Evolutionary conservation across 257 asterid genomes (phyloP), one percentile per base, ranked within the genome.

Genomic region (Fraxinus anomala): DNA sequence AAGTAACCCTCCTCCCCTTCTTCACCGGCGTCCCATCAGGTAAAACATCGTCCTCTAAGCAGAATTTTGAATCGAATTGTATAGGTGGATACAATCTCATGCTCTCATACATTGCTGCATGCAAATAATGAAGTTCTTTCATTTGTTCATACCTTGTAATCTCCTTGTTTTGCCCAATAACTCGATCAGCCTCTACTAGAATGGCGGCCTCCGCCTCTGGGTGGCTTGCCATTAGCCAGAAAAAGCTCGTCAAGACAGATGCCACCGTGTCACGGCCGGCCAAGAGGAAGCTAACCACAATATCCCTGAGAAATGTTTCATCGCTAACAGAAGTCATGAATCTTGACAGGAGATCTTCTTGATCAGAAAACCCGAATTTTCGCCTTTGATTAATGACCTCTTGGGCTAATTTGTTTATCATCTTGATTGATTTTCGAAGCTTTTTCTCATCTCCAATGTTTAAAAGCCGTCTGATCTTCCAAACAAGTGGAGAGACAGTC

Each of bases 241-340:
- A 86, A 72, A 86, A 86, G 31, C 87, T 84, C 8, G 88, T 83
- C 72, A 86, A 76, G 16, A 86, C 81, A 1, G 89, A 86, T 0
- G 89, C 84, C 4, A 86, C 49, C 1, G 86, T 83, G 78, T 86
- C 89, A 0, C 89, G 80, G 24, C 89, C 89, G 4, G 89, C 89
- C 30, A 86, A 70, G 14, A 86, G 75, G 23, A 86, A 86, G 76
- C 89, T 86, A 17, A 86, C 75, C 36, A 86, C 77, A 28, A 86
- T 83, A 77, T 86, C 89, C 42, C 89, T 79, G 4, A 86, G 31
- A 56, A 81, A 86, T 0, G 73, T 81, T 65, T 86, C 89, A 36
- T 86, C 89, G n/a, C 26, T 69, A 30, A 80, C 63, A 12, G 77
- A 42, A 17, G 73, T 78, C 89, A 86, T 86, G 66, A 86, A 86